Conservation (phyloP, 371 early-diverging fungal genomes). For the Rhizopus sp. region DNA sequence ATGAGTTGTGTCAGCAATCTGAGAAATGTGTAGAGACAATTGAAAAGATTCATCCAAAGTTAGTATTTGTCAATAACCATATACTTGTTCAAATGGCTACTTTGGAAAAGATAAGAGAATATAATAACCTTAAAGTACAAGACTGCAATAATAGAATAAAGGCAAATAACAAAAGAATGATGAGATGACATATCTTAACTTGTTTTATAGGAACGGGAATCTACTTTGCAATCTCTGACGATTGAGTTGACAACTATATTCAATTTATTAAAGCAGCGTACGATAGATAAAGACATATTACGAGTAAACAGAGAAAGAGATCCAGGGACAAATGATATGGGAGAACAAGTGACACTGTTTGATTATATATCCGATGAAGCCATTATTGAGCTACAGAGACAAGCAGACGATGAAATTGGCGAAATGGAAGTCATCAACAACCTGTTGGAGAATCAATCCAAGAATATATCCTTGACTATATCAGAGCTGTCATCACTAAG, state of each 20-base stretch:
- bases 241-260: conserved; percentile 45
- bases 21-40: conserved; percentile 37
- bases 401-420: conserved; percentile 48
- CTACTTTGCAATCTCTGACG: conserved; percentile 33
- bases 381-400: conserved; percentile 46
- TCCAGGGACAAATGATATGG: neutral
- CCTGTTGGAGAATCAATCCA: conserved; percentile 22
- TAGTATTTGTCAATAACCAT: conserved; percentile 45
- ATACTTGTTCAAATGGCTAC: conserved; percentile 37
- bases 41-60: conserved; percentile 44
- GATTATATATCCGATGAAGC: conserved; percentile 53
- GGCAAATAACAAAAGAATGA: conserved; percentile 9
- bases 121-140: conserved; percentile 27
- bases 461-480: conserved; percentile 27
- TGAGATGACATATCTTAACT: neutral
- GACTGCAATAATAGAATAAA: conserved; percentile 29
- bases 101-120: conserved; percentile 41
- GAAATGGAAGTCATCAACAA: conserved; percentile 39
- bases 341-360: conserved; percentile 29
- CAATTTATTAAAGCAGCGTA: conserved; percentile 31
- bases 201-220: conserved; percentile 36
- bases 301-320: conserved; percentile 26
- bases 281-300: conserved; percentile 41
- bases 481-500: conserved; percentile 27
- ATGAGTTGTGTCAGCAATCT: conserved; percentile 32